phyloP scores from a whole-genome alignment of 148 eudicot species.

The Cornus florida region DNA sequence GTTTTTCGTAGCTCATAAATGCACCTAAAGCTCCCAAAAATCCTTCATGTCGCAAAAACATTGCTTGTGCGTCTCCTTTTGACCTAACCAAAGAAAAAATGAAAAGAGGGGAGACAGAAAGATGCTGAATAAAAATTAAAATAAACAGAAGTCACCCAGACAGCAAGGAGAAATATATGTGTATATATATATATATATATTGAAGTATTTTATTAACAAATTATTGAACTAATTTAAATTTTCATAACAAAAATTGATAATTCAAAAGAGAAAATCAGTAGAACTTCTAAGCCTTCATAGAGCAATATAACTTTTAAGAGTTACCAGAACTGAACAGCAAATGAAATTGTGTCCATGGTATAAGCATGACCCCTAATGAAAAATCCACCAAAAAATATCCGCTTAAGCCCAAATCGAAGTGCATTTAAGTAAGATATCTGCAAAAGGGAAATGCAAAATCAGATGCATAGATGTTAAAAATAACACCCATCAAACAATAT shows the following conservation, averaged over 20 bases:
- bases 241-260: not conserved
- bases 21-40: slow-evolving; percentile 99
- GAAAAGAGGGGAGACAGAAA: not conserved
- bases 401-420: slow-evolving; percentile 84
- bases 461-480: slow-evolving; percentile 3
- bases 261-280: not conserved
- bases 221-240: too few species aligned
- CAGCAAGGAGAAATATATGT: not conserved
- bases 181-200: not conserved
- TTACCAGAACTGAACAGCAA: slow-evolving; percentile 96
- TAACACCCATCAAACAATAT: not conserved
- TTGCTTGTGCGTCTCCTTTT: slow-evolving; percentile 89
- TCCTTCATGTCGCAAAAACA: slow-evolving; percentile 98
- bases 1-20: slow-evolving; percentile 95
- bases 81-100: slow-evolving; percentile 51
- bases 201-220: not conserved
- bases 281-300: not conserved
- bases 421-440: slow-evolving; percentile 96
- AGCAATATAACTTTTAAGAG: slow-evolving; percentile 6
- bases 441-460: slow-evolving; percentile 20
- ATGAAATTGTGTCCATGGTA: slow-evolving; percentile 98
- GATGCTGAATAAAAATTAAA: not conserved
- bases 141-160: not conserved
- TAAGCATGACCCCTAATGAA: slow-evolving; percentile 99
- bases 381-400: slow-evolving; percentile 97